Evolutionary conservation across 108 stramenopile species (phyloP).

Genomic region (Cyclotella atomus): DNA sequence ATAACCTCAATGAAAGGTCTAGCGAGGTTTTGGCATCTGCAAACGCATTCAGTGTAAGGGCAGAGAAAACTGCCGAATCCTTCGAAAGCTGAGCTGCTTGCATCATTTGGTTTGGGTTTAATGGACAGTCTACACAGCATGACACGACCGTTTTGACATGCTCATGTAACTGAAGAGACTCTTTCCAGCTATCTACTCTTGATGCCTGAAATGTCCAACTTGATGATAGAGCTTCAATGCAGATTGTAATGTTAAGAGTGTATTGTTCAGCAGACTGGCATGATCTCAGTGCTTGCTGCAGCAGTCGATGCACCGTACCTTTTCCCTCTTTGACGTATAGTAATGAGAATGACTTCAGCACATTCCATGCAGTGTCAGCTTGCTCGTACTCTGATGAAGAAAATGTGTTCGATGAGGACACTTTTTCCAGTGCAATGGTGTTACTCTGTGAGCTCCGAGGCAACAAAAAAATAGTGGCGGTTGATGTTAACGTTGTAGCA

Average conservation of each 20-base stretch:
- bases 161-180: constrained; percentile 53
- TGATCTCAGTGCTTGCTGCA: constrained; percentile 58
- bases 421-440: neutral
- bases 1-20: constrained; percentile 52
- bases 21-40: constrained; percentile 60
- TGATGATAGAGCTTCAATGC: constrained; percentile 48
- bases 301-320: constrained; percentile 63
- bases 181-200: constrained; percentile 55
- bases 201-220: constrained; percentile 61
- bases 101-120: constrained; percentile 29
- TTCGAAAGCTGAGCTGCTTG: constrained; percentile 53
- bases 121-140: constrained; percentile 26
- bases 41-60: constrained; percentile 71
- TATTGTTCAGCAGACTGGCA: constrained; percentile 50
- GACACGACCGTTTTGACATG: constrained; percentile 63
- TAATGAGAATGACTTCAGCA: constrained; percentile 67
- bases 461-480: neutral
- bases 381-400: constrained; percentile 58
- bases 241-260: constrained; percentile 36
- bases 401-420: constrained; percentile 20
- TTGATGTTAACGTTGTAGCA: neutral
- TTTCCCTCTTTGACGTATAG: constrained; percentile 65
- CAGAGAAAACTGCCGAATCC: constrained; percentile 62
- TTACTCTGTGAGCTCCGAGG: neutral
- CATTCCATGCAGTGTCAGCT: constrained; percentile 66